Conservation (phyloP, 2,329 filamentous ascomycete species). For the Colletotrichum sp. region DNA sequence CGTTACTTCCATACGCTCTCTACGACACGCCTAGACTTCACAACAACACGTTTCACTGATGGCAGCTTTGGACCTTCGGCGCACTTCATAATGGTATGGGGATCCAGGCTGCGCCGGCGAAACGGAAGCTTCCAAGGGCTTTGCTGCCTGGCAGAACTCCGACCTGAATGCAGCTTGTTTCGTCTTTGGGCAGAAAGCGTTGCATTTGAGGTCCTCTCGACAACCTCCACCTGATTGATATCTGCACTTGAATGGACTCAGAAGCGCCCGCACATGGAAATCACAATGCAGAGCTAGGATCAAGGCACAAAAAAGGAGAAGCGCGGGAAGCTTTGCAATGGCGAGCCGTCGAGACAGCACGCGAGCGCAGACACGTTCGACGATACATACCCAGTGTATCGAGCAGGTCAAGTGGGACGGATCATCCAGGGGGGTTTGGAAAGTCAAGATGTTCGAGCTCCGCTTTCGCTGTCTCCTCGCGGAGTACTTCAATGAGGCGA, state of each 20-base stretch:
- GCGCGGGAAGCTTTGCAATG: neutral
- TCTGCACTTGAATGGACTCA: neutral
- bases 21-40: neutral
- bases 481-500: neutral
- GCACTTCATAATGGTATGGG: neutral
- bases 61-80: neutral
- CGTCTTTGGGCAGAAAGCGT: neutral
- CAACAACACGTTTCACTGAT: neutral
- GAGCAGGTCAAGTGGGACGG: neutral
- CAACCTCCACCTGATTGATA: neutral
- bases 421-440: neutral
- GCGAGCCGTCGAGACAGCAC: neutral
- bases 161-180: neutral
- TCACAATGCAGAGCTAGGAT: neutral
- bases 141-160: neutral
- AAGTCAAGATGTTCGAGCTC: neutral
- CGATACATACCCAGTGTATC: neutral
- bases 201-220: neutral
- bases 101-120: neutral
- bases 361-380: neutral
- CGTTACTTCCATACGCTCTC: neutral
- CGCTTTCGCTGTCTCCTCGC: neutral
- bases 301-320: neutral
- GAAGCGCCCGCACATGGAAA: neutral
- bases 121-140: neutral